A percentile compares a stretch with the other conserved stretches of the same genome.
These are phyloP conservation scores for Lodderomyces pseudojiufengensis DNA, from an alignment of 1,139 yeast species.

Conservation along the genomic window DNA sequence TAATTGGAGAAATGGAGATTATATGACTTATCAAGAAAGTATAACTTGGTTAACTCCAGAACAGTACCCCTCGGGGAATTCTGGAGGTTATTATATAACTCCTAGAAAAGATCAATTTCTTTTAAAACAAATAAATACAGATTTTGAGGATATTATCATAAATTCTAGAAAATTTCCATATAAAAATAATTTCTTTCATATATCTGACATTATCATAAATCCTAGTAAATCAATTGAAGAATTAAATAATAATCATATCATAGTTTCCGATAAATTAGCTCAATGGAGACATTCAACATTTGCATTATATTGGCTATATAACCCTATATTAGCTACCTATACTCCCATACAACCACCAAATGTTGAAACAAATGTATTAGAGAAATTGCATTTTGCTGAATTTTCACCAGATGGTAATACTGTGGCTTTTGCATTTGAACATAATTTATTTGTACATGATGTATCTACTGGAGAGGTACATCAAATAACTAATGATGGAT, in stretches of 20 bases:
- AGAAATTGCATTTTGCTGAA: conserved; percentile 39
- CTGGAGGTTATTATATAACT: conserved; percentile 26
- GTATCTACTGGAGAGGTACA: conserved; percentile 21
- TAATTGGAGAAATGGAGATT: conserved; percentile 22
- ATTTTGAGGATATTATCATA: conserved; percentile 18
- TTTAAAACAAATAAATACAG: conserved; percentile 22
- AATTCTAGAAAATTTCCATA: conserved; percentile 28
- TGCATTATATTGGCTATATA: conserved; percentile 39
- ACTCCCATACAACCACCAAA: conserved; percentile 26
- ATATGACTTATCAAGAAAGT: conserved; percentile 17
- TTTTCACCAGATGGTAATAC: conserved; percentile 39
- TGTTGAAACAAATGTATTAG: conserved; percentile 11
- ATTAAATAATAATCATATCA: conserved; percentile 27
- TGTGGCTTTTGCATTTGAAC: conserved; percentile 34
- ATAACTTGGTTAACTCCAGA: conserved; percentile 28
- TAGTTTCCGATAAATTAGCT: conserved; percentile 25
- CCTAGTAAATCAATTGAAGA: conserved; percentile 32
- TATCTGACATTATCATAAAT: conserved; percentile 28
- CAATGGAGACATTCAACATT: conserved; percentile 44
- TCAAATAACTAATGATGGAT: conserved; percentile 68
- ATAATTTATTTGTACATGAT: conserved; percentile 41
- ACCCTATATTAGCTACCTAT: conserved; percentile 18
- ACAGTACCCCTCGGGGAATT: conserved; percentile 28
- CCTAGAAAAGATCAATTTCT: conserved; percentile 16
- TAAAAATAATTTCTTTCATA: conserved; percentile 31